Conservation (phyloP, 2,329 filamentous ascomycete genomes). For the Ascochyta clinopodiicola region DNA sequence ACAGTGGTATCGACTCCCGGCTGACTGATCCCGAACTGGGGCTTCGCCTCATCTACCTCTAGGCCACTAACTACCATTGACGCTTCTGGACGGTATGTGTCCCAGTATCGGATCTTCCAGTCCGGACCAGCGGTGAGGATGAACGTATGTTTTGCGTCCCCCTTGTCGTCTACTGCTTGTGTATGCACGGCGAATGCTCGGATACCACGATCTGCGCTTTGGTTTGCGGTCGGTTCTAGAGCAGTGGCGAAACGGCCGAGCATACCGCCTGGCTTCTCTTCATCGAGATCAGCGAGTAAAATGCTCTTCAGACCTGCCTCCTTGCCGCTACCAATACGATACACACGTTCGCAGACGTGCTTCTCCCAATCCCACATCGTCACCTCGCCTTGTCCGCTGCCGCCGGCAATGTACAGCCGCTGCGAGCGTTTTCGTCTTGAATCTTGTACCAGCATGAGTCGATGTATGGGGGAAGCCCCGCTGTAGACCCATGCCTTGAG, state of each 20-base stretch:
- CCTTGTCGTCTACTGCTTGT: conserved; percentile 71
- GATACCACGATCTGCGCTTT: conserved; percentile 69
- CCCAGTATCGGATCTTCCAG: conserved; percentile 93
- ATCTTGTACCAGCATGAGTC: conserved; percentile 65
- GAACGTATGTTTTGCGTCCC: conserved; percentile 78
- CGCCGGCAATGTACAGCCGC: conserved; percentile 88
- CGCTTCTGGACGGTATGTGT: conserved; percentile 77
- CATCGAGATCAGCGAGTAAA: conserved; percentile 87
- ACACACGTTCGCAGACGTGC: conserved; percentile 85
- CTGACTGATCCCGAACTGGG: conserved; percentile 64
- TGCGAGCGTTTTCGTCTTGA: conserved; percentile 70
- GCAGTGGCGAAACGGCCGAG: conserved; percentile 82
- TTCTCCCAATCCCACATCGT: conserved; percentile 97
- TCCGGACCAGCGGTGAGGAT: conserved; percentile 88
- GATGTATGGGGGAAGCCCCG: conserved; percentile 79
- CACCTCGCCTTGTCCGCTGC: conserved; percentile 85
- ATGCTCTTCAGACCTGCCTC: conserved; percentile 55
- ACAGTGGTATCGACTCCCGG: conserved; percentile 51
- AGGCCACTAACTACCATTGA: conserved; percentile 83
- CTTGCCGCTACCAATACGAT: conserved; percentile 64
- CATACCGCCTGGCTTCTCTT: conserved; percentile 84
- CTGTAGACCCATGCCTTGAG: conserved; percentile 88
- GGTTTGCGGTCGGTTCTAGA: conserved; percentile 59
- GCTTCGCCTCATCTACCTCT: conserved; percentile 71
- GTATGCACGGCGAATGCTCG: conserved; percentile 76